These are phyloP conservation scores for Pezicula radicicola DNA, from an alignment of 2,329 filamentous ascomycete genomes.

Conservation along the genomic window DNA sequence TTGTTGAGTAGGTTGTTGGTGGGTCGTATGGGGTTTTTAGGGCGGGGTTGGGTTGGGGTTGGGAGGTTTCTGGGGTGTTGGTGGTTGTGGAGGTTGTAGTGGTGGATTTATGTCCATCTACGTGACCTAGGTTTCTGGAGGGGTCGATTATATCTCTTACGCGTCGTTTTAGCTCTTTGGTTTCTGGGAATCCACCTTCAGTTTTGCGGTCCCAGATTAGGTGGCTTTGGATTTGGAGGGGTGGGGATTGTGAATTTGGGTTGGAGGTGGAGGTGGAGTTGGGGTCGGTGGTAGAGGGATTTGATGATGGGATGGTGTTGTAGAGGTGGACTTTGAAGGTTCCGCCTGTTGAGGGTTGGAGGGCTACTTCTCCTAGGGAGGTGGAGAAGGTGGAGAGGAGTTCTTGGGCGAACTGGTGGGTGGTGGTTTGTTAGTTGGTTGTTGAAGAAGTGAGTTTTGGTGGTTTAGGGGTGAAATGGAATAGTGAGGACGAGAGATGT, in stretches of 20 bases:
- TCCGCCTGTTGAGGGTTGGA: slow-evolving; percentile 83
- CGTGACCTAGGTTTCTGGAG: slow-evolving; percentile 74
- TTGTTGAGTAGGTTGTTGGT: background rate
- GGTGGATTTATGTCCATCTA: slow-evolving; percentile 50
- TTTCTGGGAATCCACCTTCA: slow-evolving; percentile 90
- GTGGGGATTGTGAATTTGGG: background rate
- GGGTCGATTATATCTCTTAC: slow-evolving; percentile 83
- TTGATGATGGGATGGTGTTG: slow-evolving; percentile 19
- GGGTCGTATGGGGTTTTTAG: no score
- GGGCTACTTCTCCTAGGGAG: slow-evolving; percentile 78
- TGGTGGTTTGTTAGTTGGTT: background rate
- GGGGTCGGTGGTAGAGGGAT: slow-evolving; percentile 9
- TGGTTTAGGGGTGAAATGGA: no score
- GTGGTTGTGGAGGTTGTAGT: background rate
- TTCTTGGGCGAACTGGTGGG: slow-evolving; percentile 82
- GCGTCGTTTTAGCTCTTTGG: slow-evolving; percentile 83
- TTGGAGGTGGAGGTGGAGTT: background rate
- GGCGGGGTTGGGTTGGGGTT: background rate
- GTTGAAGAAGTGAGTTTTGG: background rate
- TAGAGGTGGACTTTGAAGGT: slow-evolving; percentile 73
- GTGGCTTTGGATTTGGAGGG: slow-evolving; percentile 37
- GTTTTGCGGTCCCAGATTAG: slow-evolving; percentile 84
- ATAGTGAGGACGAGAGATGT: no score
- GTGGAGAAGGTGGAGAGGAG: slow-evolving; percentile 89
- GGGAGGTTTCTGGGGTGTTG: background rate